These are phyloP conservation scores for Chlamydomonas schloesseri DNA, from an alignment of 139 green algal genomes.

Conservation along the genomic window DNA sequence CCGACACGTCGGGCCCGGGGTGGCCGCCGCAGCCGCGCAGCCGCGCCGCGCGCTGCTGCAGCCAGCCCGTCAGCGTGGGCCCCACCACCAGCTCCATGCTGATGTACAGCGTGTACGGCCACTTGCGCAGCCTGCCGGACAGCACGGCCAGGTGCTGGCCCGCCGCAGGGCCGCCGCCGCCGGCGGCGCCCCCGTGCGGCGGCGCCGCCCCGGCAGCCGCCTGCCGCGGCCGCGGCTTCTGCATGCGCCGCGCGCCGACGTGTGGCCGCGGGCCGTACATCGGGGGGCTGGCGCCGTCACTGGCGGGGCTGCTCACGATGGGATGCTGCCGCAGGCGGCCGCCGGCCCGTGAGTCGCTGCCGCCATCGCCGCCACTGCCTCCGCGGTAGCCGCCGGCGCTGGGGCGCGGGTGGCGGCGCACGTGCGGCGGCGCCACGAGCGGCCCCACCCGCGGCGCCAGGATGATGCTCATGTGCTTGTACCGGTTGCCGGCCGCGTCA, in stretches of 20 bases:
- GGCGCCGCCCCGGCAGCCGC: no score
- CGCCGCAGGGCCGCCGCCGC: not conserved
- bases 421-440: not conserved
- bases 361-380: not conserved
- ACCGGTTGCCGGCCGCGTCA: no score
- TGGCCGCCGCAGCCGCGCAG: not conserved
- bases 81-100: conserved; percentile 56
- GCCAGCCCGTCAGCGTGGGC: conserved; percentile 49
- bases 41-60: conserved; percentile 32
- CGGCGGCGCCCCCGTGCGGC: no score
- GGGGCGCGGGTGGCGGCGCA: not conserved
- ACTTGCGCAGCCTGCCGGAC: conserved; percentile 20
- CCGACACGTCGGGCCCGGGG: not conserved
- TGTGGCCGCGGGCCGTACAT: not conserved
- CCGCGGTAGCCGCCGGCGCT: not conserved
- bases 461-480: no score
- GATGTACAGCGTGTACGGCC: conserved; percentile 64
- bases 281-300: not conserved
- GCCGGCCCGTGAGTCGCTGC: not conserved
- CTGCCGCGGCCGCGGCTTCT: no score
- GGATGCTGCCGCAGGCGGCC: not conserved
- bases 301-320: not conserved
- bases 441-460: not conserved
- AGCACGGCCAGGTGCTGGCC: not conserved
- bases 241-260: no score